phyloP scores from a whole-genome alignment of 1,284 basidiomycete species.

The Tilletia walkeri region DNA sequence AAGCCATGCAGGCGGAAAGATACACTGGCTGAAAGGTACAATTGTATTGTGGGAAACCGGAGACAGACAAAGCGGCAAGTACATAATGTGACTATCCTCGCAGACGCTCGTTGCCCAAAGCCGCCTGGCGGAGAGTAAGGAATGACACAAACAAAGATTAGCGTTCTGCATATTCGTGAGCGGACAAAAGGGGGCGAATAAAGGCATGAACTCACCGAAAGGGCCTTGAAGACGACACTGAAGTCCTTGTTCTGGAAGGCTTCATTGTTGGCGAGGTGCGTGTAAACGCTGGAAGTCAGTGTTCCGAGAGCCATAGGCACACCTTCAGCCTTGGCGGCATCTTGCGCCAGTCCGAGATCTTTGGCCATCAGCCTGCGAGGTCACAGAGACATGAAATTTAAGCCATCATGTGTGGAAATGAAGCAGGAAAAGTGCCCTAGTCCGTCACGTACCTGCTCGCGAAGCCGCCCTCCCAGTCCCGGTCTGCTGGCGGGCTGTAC shows the following conservation, averaged over 20 bases:
- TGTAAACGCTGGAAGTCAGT: constrained; percentile 39
- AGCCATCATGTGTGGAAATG: not conserved
- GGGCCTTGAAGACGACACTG: constrained; percentile 42
- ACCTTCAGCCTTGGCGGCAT: constrained; percentile 39
- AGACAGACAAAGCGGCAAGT: no score
- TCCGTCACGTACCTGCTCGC: constrained; percentile 31
- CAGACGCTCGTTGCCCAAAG: constrained; percentile 8
- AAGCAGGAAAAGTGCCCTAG: no score
- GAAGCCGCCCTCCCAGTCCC: constrained; percentile 68
- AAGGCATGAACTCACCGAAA: no score
- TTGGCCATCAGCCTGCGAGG: constrained; percentile 28
- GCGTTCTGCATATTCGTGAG: not conserved
- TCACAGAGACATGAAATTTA: no score
- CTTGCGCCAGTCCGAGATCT: constrained; percentile 45
- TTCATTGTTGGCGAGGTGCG: constrained; percentile 37
- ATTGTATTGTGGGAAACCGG: no score
- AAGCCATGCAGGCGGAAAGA: no score
- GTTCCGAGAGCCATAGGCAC: constrained; percentile 42
- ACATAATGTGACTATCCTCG: not conserved
- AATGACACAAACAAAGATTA: not conserved
- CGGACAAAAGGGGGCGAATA: no score
- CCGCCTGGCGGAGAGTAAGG: not conserved
- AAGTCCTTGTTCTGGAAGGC: constrained; percentile 44
- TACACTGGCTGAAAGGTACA: no score
- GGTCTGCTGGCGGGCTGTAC: constrained; percentile 75